Evolutionary conservation across 345 rosid species (phyloP).

Genomic region (Salix caprea): DNA sequence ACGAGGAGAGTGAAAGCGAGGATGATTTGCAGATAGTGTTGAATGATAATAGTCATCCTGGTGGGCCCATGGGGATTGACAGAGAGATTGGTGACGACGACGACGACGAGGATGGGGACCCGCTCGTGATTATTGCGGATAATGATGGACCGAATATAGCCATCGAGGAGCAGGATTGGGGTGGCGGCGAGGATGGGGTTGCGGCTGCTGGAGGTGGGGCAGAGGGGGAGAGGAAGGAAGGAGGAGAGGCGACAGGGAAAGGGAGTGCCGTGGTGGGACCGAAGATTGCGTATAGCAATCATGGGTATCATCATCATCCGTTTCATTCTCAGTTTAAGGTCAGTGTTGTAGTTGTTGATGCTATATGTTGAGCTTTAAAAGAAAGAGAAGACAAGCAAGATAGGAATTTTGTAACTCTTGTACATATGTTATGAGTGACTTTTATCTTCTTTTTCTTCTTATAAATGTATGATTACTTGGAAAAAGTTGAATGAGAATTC

Average conservation of each 20-base stretch:
- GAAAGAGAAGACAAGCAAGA: slow-evolving; percentile 4
- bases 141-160: slow-evolving; percentile 52
- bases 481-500: slow-evolving; percentile 21
- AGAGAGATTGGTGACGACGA: slow-evolving; percentile 33
- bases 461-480: slow-evolving; percentile 5
- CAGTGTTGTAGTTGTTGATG: slow-evolving; percentile 47
- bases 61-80: slow-evolving; percentile 46
- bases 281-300: slow-evolving; percentile 76
- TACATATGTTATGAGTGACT: slow-evolving; percentile 7
- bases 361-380: slow-evolving; percentile 15
- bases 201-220: slow-evolving; percentile 21
- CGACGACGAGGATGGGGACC: slow-evolving; percentile 51
- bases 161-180: slow-evolving; percentile 66
- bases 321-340: slow-evolving; percentile 99
- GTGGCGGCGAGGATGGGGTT: slow-evolving; percentile 33
- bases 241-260: slow-evolving; percentile 37
- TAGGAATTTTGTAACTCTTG: slow-evolving; percentile 13
- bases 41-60: slow-evolving; percentile 55
- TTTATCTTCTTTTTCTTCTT: neutral
- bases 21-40: slow-evolving; percentile 92
- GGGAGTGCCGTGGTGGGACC: slow-evolving; percentile 31
- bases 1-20: slow-evolving; percentile 85
- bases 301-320: slow-evolving; percentile 72
- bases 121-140: slow-evolving; percentile 24
- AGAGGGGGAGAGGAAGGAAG: slow-evolving; percentile 61